Conservation (phyloP, 2,329 filamentous ascomycete species). For the Huntiella moniliformis region DNA sequence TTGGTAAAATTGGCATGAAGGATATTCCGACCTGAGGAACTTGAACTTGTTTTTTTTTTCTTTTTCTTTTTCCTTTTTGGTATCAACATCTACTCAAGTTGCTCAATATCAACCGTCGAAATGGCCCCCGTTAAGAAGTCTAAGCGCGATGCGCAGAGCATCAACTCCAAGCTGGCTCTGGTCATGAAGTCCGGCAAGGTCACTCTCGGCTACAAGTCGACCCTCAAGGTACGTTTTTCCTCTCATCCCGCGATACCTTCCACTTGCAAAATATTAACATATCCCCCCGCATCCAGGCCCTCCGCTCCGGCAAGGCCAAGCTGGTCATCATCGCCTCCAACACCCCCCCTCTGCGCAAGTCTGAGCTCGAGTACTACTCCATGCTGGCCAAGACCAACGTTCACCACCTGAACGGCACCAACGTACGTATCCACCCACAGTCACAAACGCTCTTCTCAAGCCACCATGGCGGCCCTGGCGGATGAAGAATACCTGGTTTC, state of each 20-base stretch:
- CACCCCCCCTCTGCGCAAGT: constrained; percentile 94
- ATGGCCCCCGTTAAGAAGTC: constrained; percentile 56
- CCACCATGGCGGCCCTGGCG: constrained; percentile 3
- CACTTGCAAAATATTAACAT: constrained; percentile 23
- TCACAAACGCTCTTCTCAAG: neutral
- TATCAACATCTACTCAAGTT: constrained; percentile 16
- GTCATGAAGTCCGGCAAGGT: constrained; percentile 56
- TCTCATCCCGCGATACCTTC: constrained; percentile 5
- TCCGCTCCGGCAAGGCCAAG: constrained; percentile 95
- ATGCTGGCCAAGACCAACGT: constrained; percentile 89
- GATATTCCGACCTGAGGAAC: neutral
- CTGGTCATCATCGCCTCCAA: constrained; percentile 86
- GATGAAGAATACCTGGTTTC: constrained; percentile 19
- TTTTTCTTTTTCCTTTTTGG: no score
- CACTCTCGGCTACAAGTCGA: constrained; percentile 73
- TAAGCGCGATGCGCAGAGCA: constrained; percentile 73
- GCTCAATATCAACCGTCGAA: constrained; percentile 28
- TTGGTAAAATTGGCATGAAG: constrained; percentile 3
- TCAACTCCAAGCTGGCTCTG: constrained; percentile 42
- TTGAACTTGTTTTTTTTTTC: neutral
- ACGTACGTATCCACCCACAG: constrained; percentile 52
- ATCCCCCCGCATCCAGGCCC: constrained; percentile 35
- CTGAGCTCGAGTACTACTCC: constrained; percentile 86
- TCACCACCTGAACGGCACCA: constrained; percentile 97
- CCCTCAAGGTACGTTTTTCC: constrained; percentile 13